phyloP scores from a whole-genome alignment of 164 flowering plant genomes.

The Umbellularia californica region DNA sequence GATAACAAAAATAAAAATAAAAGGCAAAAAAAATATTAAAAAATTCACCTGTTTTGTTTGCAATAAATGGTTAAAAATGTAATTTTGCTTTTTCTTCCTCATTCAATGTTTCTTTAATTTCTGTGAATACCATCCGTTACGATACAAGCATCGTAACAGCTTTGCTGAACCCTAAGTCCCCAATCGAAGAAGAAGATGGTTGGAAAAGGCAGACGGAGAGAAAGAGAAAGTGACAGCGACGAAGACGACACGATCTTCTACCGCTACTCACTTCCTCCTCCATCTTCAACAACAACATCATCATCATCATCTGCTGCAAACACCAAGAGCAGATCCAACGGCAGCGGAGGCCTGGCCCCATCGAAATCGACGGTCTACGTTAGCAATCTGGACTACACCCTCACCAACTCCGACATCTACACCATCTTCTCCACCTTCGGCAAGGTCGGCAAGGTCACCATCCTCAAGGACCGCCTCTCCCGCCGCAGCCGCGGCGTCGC shows the following conservation, averaged over 20 bases:
- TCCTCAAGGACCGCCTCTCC: constrained; percentile 64
- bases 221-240: constrained; percentile 34
- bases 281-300: constrained; percentile 18
- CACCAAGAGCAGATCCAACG: constrained; percentile 18
- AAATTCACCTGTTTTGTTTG: no score
- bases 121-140: no score
- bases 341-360: constrained; percentile 81
- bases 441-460: constrained; percentile 79
- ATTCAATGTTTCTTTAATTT: no score
- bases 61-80: no score
- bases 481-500: constrained; percentile 83
- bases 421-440: constrained; percentile 97
- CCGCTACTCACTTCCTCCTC: constrained; percentile 52
- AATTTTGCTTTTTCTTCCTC: no score
- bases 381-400: constrained; percentile 68
- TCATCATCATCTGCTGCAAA: constrained; percentile 4
- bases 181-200: neutral
- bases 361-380: constrained; percentile 93
- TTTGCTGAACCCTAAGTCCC: no score
- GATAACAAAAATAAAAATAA: no score
- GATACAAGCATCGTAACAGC: no score
- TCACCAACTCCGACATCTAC: constrained; percentile 91
- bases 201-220: neutral
- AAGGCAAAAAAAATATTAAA: no score
- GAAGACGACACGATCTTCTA: constrained; percentile 71